Evolutionary conservation across 345 rosid species (phyloP).

Genomic region (Linum trigynum): DNA sequence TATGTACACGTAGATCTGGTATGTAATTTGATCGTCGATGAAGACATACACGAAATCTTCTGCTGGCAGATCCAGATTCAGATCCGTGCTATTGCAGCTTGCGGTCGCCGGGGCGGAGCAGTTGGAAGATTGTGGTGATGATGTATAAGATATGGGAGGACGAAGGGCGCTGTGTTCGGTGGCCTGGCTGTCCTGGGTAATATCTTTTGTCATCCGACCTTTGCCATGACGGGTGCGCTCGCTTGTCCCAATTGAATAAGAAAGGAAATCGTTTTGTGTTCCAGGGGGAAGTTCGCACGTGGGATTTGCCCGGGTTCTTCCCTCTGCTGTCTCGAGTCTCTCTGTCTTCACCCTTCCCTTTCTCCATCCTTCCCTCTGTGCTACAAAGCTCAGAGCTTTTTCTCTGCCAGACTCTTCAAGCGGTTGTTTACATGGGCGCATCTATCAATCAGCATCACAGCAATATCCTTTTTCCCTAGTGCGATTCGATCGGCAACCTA

Average conservation of each 20-base stretch:
- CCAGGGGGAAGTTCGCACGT: constrained; percentile 2
- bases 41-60: no score
- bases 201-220: constrained; percentile 9
- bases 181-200: not conserved
- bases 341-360: not conserved
- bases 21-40: no score
- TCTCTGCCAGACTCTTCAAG: no score
- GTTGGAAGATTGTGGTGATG: not conserved
- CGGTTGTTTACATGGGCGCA: no score
- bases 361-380: no score
- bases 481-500: no score
- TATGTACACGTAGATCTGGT: no score
- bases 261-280: not conserved
- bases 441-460: no score
- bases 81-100: not conserved
- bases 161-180: not conserved
- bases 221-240: constrained; percentile 7
- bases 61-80: no score
- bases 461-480: no score
- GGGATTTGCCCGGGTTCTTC: constrained; percentile 4
- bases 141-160: constrained; percentile 2
- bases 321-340: not conserved
- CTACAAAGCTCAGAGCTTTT: no score
- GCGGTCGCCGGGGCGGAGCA: not conserved
- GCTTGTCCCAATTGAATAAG: not conserved